These are phyloP conservation scores for Nymphaea thermarum DNA, from an alignment of 164 flowering plant species.

Conservation along the genomic window DNA sequence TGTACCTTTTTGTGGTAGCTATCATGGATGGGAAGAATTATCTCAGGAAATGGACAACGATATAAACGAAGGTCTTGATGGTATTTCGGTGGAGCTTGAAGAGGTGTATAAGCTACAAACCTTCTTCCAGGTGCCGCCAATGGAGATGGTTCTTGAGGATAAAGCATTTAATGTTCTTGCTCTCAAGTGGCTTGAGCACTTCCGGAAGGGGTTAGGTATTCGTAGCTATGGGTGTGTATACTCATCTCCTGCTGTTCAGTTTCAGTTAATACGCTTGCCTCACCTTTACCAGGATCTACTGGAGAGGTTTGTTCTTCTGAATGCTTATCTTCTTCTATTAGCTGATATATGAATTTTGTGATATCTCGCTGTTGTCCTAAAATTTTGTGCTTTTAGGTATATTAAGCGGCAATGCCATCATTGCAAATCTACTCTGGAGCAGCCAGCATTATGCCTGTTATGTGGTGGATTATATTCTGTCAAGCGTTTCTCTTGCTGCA, in stretches of 20 bases:
- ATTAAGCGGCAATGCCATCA: constrained; percentile 58
- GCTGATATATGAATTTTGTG: neutral
- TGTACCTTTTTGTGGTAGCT: constrained; percentile 34
- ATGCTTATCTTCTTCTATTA: neutral
- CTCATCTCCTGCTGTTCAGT: constrained; percentile 63
- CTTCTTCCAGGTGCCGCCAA: constrained; percentile 54
- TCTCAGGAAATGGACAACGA: constrained; percentile 13
- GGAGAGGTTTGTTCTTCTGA: constrained; percentile 49
- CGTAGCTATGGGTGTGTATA: constrained; percentile 14
- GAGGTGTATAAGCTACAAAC: constrained; percentile 48
- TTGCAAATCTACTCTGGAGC: constrained; percentile 37
- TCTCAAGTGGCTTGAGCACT: constrained; percentile 53
- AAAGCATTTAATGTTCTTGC: constrained; percentile 25
- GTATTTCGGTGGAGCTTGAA: constrained; percentile 18
- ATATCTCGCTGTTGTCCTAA: neutral
- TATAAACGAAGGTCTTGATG: constrained; percentile 11
- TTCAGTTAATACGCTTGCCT: constrained; percentile 70
- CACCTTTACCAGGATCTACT: constrained; percentile 76
- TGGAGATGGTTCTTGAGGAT: constrained; percentile 50
- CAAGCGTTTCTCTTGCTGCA: constrained; percentile 80
- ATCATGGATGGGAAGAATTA: constrained; percentile 18
- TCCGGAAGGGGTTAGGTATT: constrained; percentile 27
- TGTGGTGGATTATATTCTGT: constrained; percentile 88
- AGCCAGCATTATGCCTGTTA: constrained; percentile 79
- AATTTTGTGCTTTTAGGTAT: constrained; percentile 36